phyloP scores from a whole-genome alignment of 1,139 yeast species.

The Candida mesenterica region DNA sequence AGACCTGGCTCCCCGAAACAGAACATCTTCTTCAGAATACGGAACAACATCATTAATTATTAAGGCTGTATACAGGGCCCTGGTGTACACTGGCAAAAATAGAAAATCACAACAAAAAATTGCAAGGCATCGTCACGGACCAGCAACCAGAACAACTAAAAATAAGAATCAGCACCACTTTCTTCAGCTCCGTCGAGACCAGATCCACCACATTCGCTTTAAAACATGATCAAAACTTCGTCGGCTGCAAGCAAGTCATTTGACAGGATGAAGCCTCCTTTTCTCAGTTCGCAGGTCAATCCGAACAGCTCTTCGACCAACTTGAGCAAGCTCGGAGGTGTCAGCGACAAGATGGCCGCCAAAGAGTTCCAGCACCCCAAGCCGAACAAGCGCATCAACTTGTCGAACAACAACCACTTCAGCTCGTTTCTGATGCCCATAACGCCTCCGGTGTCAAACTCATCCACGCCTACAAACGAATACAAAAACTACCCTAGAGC shows the following conservation, averaged over 20 bases:
- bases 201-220: not conserved
- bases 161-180: no score
- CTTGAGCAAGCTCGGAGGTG: conserved; percentile 11
- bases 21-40: no score
- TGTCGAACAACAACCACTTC: conserved; percentile 13
- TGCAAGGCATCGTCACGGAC: no score
- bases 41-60: no score
- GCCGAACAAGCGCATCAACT: conserved; percentile 18
- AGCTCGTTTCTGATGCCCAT: conserved; percentile 23
- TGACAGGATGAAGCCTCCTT: not conserved
- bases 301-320: conserved; percentile 32
- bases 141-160: no score
- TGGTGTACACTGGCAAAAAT: no score
- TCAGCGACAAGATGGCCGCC: conserved; percentile 2
- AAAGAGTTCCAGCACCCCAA: conserved; percentile 18
- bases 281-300: conserved; percentile 17
- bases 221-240: not conserved
- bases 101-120: no score
- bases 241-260: not conserved
- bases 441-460: conserved; percentile 38
- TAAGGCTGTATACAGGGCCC: no score
- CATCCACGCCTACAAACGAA: conserved; percentile 32
- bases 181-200: no score
- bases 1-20: no score
- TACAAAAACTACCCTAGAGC: conserved; percentile 5